Evolutionary conservation across 2,329 filamentous ascomycete species (phyloP), one percentile per base, ranked within the genome.

Genomic region (Fusarium devonianum): DNA sequence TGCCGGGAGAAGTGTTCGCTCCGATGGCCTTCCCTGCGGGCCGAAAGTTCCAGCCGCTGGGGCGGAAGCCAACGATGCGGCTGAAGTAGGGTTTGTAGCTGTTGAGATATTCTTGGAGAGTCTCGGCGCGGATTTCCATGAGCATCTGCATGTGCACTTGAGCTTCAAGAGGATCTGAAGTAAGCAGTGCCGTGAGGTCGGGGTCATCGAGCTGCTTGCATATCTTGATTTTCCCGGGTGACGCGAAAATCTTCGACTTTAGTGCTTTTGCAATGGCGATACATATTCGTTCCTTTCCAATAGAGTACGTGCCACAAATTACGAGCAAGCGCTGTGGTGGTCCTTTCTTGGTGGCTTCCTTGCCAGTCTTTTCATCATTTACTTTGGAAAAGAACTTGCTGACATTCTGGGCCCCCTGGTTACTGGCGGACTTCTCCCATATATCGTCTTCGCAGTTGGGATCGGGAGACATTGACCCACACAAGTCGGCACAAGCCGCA

Each of bases 71-170:
- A 13, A 97, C 88, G 34, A 96, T 85, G 41, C 90, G 87, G 11
- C 85, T 85, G 70, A 97, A 99, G 61, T 90, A 86, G 6, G 89
- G 87, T 56, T 87, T 88, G 74, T 91, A 89, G 25, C 83, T 80
- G 63, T 87, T 84, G 5, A 97, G 82, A 65, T 99, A 99, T 53
- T 96, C 92, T 58, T 90, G 86, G 1, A 99, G 79, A 0, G 93
- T 96, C 60, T 97, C 92, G 23, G 92, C 86, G 18, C 92, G 87
- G 60, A 99, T 92, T 71, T 97, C 93, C 79, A 94, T 94, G 8
- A 99, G 79, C 64, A 89, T 92, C 63, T 96, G 95, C 92, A 99
- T 97, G 73, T 99, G 94, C 0, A 99, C 92, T 71, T 97, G 93
- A 0, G 94, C 94, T 63, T 90, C 89, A 16, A 82, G 75, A 0